A percentile compares a stretch with the other conserved stretches of the same genome.
These are phyloP conservation scores for Agaricus subrufescens DNA, from an alignment of 768 basidiomycete genomes.

Conservation along the genomic window DNA sequence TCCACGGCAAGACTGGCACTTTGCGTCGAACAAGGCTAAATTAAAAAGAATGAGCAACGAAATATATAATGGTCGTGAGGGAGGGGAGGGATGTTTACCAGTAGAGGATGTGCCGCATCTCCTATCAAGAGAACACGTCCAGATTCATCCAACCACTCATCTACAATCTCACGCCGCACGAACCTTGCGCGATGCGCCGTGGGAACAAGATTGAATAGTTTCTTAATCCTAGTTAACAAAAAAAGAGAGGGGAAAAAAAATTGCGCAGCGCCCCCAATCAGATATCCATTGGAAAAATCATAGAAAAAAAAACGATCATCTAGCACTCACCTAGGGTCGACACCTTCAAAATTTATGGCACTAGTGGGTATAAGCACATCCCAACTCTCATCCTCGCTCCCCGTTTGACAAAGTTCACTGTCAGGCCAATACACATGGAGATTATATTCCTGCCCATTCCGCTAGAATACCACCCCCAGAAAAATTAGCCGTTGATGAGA, in stretches of 20 bases:
- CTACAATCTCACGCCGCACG: conserved; percentile 26
- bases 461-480: conserved; percentile 16
- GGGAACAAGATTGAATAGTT: conserved; percentile 27
- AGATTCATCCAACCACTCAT: conserved; percentile 47
- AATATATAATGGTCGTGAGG: background rate
- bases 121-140: conserved; percentile 46
- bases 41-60: conserved; percentile 3
- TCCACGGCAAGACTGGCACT: conserved; percentile 44
- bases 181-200: conserved; percentile 32
- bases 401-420: conserved; percentile 20
- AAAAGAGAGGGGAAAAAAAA: background rate
- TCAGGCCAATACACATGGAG: conserved; percentile 34
- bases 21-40: conserved; percentile 45
- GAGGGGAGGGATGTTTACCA: conserved; percentile 27
- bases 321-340: conserved; percentile 13
- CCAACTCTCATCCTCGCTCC: conserved; percentile 29
- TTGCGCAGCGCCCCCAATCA: background rate
- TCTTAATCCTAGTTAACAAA: conserved; percentile 25
- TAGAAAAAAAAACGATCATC: background rate
- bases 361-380: conserved; percentile 24
- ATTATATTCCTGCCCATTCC: conserved; percentile 31
- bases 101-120: conserved; percentile 51
- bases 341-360: conserved; percentile 27
- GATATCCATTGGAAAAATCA: background rate
- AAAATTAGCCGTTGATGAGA: background rate